Conservation (phyloP, 345 rosid genomes). For the Rhodamnia rubescens region DNA sequence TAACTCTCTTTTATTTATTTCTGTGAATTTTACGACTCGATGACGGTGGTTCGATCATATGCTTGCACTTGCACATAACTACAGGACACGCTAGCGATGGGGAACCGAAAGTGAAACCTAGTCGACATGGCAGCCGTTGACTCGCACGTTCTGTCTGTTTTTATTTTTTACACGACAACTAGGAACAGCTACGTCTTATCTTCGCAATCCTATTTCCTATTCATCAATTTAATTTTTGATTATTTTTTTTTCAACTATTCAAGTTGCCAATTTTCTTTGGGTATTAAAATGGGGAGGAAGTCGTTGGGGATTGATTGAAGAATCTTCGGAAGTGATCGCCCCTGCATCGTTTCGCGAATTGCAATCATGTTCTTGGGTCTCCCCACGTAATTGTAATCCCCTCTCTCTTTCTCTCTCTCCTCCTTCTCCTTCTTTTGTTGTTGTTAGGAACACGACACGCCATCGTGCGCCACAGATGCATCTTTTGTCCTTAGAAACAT, state of each 20-base stretch:
- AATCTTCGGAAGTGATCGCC: neutral
- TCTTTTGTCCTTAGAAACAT: neutral
- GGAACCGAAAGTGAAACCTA: neutral
- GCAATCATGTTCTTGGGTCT: neutral
- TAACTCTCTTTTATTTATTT: neutral
- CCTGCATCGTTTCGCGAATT: neutral
- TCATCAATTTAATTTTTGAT: neutral
- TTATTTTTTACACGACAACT: neutral
- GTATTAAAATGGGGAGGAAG: neutral
- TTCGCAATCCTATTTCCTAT: neutral
- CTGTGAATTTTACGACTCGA: neutral
- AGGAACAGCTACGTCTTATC: neutral
- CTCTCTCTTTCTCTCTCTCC: neutral
- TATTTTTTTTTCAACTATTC: neutral
- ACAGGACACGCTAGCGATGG: neutral
- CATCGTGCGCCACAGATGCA: neutral
- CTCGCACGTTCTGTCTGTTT: neutral
- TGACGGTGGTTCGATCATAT: neutral
- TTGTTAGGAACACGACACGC: neutral
- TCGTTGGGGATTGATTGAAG: neutral
- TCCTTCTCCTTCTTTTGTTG: neutral
- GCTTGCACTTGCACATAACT: neutral
- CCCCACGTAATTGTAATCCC: neutral
- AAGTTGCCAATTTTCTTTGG: neutral
- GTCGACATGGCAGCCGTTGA: neutral